Evolutionary conservation across 805 yeast genomes (phyloP).

Genomic region (Starmerella bombicola): DNA sequence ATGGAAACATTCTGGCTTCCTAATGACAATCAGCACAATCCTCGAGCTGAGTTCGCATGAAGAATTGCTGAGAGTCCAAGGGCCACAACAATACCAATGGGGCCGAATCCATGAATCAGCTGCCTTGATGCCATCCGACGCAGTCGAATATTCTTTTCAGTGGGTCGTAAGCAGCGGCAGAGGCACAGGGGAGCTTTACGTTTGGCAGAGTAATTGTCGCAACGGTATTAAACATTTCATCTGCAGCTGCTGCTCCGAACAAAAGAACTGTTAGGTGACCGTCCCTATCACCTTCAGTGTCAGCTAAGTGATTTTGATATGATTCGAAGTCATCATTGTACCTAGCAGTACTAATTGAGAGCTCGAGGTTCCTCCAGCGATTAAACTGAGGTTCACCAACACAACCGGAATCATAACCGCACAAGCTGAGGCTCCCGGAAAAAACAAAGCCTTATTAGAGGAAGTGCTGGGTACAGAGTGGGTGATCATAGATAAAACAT

Average conservation of each 20-base stretch:
- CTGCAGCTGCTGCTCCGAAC: constrained; percentile 3
- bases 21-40: constrained; percentile 26
- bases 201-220: constrained; percentile 26
- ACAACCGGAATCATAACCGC: constrained; percentile 50
- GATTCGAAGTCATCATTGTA: not conserved
- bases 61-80: constrained; percentile 33
- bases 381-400: constrained; percentile 35
- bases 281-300: not conserved
- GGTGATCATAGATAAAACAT: constrained; percentile 39
- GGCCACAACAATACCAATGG: constrained; percentile 22
- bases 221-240: constrained; percentile 7
- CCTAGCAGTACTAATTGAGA: too few species aligned
- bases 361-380: not conserved
- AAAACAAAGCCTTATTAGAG: constrained; percentile 43
- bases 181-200: constrained; percentile 45
- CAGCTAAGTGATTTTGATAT: not conserved
- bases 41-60: constrained; percentile 34
- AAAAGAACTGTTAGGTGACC: constrained; percentile 16
- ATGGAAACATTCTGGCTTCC: constrained; percentile 21
- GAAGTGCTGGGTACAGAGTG: constrained; percentile 39
- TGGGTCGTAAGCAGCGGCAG: constrained; percentile 46
- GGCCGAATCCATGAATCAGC: constrained; percentile 36
- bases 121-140: constrained; percentile 7
- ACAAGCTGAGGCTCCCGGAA: constrained; percentile 44
- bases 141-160: constrained; percentile 34